A percentile compares a stretch with the other conserved stretches of the same genome.
These are phyloP conservation scores for Infundibulicybe gibba DNA, from an alignment of 768 basidiomycete species.

Conservation along the genomic window DNA sequence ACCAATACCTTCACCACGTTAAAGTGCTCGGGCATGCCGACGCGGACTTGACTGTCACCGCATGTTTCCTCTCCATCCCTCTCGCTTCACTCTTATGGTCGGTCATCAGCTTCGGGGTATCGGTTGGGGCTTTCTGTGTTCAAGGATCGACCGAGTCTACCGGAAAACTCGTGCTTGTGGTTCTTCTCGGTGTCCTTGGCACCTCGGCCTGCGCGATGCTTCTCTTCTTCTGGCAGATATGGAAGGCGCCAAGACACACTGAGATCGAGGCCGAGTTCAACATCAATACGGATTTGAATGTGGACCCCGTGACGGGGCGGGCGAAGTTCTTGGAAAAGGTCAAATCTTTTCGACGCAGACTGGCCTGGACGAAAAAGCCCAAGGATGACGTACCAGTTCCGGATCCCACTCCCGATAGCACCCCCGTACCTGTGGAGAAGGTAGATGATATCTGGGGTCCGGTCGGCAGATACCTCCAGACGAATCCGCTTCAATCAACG, in stretches of 20 bases:
- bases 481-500: too few relatives aligned
- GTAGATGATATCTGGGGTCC: too few relatives aligned
- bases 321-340: too few relatives aligned
- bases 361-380: too few relatives aligned
- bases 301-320: not conserved
- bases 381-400: too few relatives aligned
- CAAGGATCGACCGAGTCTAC: slow-evolving; percentile 4
- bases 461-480: too few relatives aligned
- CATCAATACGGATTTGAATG: not conserved
- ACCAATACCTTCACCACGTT: slow-evolving; percentile 12
- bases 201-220: slow-evolving; percentile 8
- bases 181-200: slow-evolving; percentile 8
- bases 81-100: slow-evolving; percentile 18
- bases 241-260: slow-evolving; percentile 5
- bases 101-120: slow-evolving; percentile 15
- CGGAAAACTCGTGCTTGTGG: slow-evolving; percentile 8
- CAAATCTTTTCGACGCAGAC: too few relatives aligned
- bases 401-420: too few relatives aligned
- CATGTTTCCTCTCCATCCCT: slow-evolving; percentile 18
- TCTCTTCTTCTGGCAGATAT: slow-evolving; percentile 21
- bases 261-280: slow-evolving; percentile 2
- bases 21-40: slow-evolving; percentile 3
- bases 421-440: too few relatives aligned
- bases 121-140: slow-evolving; percentile 14
- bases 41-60: slow-evolving; percentile 14